Base-by-base conservation (phyloP, 805 yeast genomes). In the Ogataea neopini region DNA sequence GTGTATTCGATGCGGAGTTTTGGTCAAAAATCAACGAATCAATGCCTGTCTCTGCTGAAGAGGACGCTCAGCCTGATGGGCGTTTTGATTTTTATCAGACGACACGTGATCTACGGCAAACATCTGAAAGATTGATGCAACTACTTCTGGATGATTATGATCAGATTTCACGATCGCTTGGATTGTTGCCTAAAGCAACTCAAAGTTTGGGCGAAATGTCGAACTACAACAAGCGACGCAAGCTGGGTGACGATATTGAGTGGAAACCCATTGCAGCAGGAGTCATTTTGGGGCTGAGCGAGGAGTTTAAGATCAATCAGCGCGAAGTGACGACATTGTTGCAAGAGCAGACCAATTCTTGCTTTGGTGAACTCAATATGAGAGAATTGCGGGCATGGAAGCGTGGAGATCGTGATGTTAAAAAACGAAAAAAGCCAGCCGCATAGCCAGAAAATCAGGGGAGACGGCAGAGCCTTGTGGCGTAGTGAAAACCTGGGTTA, bases 351-450 rank as follows among this genome's bases (percentile, higher is more conserved):
- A 32, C 47, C 4, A 28, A 43, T 18, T 56, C 62, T 1, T 56
- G 61, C 33, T 60, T 60, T 43, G 62, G 64, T 1, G 54, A 53
- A 32, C 48, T 60, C 26, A 60, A 58, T 42, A 53, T 60, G 61
- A 37, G 64, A 26, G 55, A 55, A 37, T 47, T 60, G 4, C 43
- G 62, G 6, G 62, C 62, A 1, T 60, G 64, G 64, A 48, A 47
- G 23, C 48, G 63, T 23, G 56, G 57, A 1, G 58, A 52, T 36
- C 41, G 51, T 3, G 48, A 47, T 13, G 30, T 49, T 20, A 51
- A 53, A 29, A 47, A 50, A 17, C 36, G 51, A 32, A 47, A 46
- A 19, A 25, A 33, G 11, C 20, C 42, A 17, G 23, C 37, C n/a
- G 37, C 23, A 10, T 17, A 34, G 36, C 18, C 20, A 4, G 7